A percentile compares a stretch with the other conserved stretches of the same genome.
phyloP scores from a whole-genome alignment of 2,329 filamentous ascomycete species.

The Aspergillus nomiae region DNA sequence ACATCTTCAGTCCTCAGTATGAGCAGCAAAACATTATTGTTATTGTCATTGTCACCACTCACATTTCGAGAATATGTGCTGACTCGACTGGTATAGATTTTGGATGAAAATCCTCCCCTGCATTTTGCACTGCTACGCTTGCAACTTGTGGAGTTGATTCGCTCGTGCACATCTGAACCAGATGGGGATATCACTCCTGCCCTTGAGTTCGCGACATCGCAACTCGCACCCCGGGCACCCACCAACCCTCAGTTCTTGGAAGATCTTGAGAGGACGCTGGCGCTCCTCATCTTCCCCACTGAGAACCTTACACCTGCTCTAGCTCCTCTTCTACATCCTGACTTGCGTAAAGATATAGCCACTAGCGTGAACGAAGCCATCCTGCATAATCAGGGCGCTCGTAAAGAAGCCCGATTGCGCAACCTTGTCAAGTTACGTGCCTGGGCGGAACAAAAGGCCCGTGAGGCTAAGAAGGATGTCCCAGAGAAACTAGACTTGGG shows the following conservation, averaged over 20 bases:
- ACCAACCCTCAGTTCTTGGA: slow-evolving; percentile 78
- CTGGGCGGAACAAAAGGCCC: slow-evolving; percentile 73
- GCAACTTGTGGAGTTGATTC: slow-evolving; percentile 92
- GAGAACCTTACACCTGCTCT: slow-evolving; percentile 77
- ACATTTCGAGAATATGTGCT: slow-evolving; percentile 19
- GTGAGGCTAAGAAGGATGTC: slow-evolving; percentile 49
- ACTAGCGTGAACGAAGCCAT: slow-evolving; percentile 88
- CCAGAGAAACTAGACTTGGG: slow-evolving; percentile 49
- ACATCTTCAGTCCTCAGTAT: slow-evolving; percentile 84
- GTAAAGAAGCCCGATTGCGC: slow-evolving; percentile 78
- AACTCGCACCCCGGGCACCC: slow-evolving; percentile 84
- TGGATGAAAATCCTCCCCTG: slow-evolving; percentile 78
- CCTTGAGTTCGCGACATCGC: slow-evolving; percentile 81
- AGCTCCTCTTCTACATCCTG: slow-evolving; percentile 74
- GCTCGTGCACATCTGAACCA: slow-evolving; percentile 66
- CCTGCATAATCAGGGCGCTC: slow-evolving; percentile 69
- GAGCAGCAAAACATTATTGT: slow-evolving; percentile 54
- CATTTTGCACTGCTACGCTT: slow-evolving; percentile 89
- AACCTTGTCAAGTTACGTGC: slow-evolving; percentile 78
- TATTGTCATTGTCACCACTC: slow-evolving; percentile 12
- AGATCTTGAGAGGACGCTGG: slow-evolving; percentile 90
- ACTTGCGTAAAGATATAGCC: slow-evolving; percentile 80
- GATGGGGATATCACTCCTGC: slow-evolving; percentile 76
- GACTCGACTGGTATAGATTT: slow-evolving; percentile 64
- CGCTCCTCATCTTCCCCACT: slow-evolving; percentile 83